Conservation (phyloP, 78 protist genomes). For the Dictyostelium brefeldianum region DNA sequence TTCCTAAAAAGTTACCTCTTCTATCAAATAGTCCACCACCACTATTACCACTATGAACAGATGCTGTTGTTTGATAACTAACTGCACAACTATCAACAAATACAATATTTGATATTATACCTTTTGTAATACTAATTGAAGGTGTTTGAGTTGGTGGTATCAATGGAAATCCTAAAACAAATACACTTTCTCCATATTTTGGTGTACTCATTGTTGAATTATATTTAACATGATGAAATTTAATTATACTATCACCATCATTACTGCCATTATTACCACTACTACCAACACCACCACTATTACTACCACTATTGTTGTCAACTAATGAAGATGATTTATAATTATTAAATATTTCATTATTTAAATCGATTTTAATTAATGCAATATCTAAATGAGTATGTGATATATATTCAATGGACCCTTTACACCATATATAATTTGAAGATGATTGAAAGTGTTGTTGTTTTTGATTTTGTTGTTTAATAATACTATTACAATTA, state of each 20-base stretch:
- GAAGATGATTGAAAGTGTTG: not conserved
- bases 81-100: constrained; percentile 57
- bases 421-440: constrained; percentile 46
- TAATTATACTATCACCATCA: not conserved
- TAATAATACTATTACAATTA: constrained; percentile 10
- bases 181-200: constrained; percentile 40
- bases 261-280: not conserved
- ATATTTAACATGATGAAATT: constrained; percentile 58
- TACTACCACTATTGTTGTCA: not conserved
- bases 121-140: constrained; percentile 38
- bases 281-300: not conserved
- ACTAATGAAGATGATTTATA: not conserved
- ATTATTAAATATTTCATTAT: not conserved
- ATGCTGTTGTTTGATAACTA: constrained; percentile 74
- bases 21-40: constrained; percentile 82
- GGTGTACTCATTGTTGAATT: constrained; percentile 22
- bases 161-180: constrained; percentile 64
- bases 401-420: constrained; percentile 67
- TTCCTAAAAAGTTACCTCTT: constrained; percentile 59
- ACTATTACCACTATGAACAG: constrained; percentile 71
- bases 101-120: constrained; percentile 66
- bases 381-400: constrained; percentile 81
- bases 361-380: constrained; percentile 14
- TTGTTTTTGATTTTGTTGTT: not conserved
- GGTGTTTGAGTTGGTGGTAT: constrained; percentile 71